Percentiles rank a stretch among this genome's conserved stretches.
Conservation (phyloP, 495 filamentous ascomycete species). For the Penicillium odoratum region DNA sequence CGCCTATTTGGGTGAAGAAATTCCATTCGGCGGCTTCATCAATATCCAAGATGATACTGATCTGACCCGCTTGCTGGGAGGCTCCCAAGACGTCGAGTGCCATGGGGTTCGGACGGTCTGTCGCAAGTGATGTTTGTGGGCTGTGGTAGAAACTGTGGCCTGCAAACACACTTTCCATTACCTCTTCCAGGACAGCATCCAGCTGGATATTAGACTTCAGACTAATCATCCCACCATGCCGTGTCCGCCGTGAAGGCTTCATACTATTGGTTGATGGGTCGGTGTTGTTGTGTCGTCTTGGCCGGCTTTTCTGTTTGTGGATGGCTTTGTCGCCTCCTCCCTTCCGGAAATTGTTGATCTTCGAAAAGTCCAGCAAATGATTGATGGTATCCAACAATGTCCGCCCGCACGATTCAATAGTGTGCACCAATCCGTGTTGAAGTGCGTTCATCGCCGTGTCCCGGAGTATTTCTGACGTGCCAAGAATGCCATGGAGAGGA, state of each 20-base stretch:
- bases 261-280: background rate
- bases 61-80: conserved; percentile 8
- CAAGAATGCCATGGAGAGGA: conserved; percentile 66
- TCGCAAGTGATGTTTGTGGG: background rate
- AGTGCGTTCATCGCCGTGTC: conserved; percentile 55
- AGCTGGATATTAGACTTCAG: conserved; percentile 30
- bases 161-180: conserved; percentile 57
- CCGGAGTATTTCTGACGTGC: conserved; percentile 59
- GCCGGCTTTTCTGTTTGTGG: background rate
- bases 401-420: conserved; percentile 63
- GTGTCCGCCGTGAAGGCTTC: too few relatives aligned
- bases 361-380: conserved; percentile 58
- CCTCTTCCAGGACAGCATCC: conserved; percentile 56
- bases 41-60: conserved; percentile 58
- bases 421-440: conserved; percentile 59
- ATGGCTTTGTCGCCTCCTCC: background rate
- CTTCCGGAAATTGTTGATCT: conserved; percentile 23
- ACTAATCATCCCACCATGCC: conserved; percentile 1
- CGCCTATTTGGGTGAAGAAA: conserved; percentile 60
- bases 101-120: too few relatives aligned
- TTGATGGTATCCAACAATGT: conserved; percentile 70
- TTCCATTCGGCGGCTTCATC: conserved; percentile 48
- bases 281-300: background rate
- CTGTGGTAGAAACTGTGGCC: conserved; percentile 39
- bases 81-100: too few relatives aligned